A percentile compares a stretch with the other conserved stretches of the same genome.
Conservation (phyloP, 2,329 filamentous ascomycete species). For the Phaeosphaeria sp. region DNA sequence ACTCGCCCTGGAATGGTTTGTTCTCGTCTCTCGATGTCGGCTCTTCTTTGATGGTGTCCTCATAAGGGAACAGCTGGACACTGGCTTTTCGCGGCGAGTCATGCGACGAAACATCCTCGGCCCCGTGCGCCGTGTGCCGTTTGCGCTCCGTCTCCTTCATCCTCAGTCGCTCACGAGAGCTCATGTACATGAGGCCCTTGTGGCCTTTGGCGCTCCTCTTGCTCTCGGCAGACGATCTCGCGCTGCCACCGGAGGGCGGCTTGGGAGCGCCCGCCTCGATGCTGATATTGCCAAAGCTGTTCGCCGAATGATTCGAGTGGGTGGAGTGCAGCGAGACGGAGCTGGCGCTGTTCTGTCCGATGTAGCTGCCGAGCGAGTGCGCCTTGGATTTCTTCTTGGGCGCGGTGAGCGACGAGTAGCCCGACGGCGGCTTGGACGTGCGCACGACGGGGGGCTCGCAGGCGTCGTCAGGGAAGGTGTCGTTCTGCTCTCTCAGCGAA, state of each 20-base stretch:
- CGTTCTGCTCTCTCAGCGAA: slow-evolving; percentile 57
- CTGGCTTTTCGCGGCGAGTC: slow-evolving; percentile 30
- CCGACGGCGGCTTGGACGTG: slow-evolving; percentile 82
- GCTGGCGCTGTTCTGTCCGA: slow-evolving; percentile 53
- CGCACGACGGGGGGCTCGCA: slow-evolving; percentile 75
- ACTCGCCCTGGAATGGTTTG: slow-evolving; percentile 27
- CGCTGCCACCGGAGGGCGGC: slow-evolving; percentile 37
- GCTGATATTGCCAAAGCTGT: slow-evolving; percentile 52
- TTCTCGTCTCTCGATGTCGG: slow-evolving; percentile 25
- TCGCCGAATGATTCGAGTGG: slow-evolving; percentile 42
- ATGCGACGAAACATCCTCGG: slow-evolving; percentile 46
- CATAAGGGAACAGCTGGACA: slow-evolving; percentile 37
- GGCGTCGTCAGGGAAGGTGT: slow-evolving; percentile 62
- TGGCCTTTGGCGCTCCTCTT: slow-evolving; percentile 47
- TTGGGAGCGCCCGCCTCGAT: slow-evolving; percentile 43
- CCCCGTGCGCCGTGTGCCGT: slow-evolving; percentile 55
- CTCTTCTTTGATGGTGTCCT: slow-evolving; percentile 49
- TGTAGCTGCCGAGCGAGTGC: slow-evolving; percentile 64
- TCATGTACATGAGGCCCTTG: slow-evolving; percentile 75
- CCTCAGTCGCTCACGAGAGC: slow-evolving; percentile 71
- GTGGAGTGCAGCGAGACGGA: slow-evolving; percentile 45
- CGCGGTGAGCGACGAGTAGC: slow-evolving; percentile 74
- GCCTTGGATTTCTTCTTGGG: slow-evolving; percentile 53
- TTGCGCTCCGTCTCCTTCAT: slow-evolving; percentile 69
- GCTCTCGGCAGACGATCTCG: slow-evolving; percentile 43